These are phyloP conservation scores for Eucalyptus erythrocorys DNA, from an alignment of 345 rosid genomes.

Conservation along the genomic window DNA sequence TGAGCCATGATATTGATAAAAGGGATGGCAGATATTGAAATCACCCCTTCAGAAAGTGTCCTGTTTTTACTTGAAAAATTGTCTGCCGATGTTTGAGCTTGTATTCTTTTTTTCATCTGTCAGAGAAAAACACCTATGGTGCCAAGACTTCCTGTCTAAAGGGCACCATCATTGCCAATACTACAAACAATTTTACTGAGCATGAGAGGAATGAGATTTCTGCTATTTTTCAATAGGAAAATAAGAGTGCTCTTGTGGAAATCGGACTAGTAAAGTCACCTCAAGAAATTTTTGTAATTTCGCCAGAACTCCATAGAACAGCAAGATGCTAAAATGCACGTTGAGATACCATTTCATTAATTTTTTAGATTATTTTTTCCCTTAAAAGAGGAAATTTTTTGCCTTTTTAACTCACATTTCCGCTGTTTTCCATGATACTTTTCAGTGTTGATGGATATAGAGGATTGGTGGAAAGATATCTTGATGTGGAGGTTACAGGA, in stretches of 20 bases:
- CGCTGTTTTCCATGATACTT: neutral
- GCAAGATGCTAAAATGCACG: neutral
- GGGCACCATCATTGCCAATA: neutral
- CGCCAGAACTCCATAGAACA: neutral
- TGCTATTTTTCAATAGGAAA: neutral
- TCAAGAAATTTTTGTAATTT: neutral
- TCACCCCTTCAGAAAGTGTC: neutral
- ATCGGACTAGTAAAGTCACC: neutral
- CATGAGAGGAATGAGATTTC: neutral
- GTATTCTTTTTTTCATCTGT: neutral
- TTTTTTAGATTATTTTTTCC: neutral
- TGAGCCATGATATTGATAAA: neutral
- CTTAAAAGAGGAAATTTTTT: neutral
- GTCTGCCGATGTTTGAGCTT: neutral
- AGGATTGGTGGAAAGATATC: conserved; percentile 68
- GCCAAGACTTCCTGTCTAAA: neutral
- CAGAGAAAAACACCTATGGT: neutral
- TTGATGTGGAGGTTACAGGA: conserved; percentile 82
- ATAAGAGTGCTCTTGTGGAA: neutral
- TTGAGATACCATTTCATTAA: neutral
- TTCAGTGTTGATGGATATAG: conserved; percentile 77
- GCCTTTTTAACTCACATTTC: neutral
- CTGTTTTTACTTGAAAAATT: neutral
- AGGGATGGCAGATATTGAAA: neutral
- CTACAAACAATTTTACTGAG: neutral